phyloP scores from a whole-genome alignment of 129 eudicot genomes.

The Glebionis coronaria region DNA sequence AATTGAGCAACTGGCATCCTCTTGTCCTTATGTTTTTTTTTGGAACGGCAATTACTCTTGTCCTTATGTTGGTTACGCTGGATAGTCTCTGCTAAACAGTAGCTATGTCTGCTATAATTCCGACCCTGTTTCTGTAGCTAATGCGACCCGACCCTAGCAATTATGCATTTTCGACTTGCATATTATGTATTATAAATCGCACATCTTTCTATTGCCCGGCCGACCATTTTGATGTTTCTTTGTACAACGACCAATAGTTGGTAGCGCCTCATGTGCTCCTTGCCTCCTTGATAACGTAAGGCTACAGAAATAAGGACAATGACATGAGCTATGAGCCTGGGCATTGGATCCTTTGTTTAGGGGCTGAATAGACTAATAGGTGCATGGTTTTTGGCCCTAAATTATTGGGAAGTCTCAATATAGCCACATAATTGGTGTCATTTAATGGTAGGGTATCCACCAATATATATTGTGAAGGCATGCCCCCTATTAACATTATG shows the following conservation, averaged over 20 bases:
- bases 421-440: conserved; percentile 27
- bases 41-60: no score
- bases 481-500: conserved; percentile 22
- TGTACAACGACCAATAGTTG: neutral
- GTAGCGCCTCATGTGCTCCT: neutral
- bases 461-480: conserved; percentile 17
- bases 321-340: conserved; percentile 10
- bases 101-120: conserved; percentile 3
- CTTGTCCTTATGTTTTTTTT: conserved; percentile 12
- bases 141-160: neutral
- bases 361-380: neutral
- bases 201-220: neutral
- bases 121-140: neutral
- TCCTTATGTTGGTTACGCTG: conserved; percentile 3
- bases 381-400: conserved; percentile 17
- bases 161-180: neutral
- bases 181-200: neutral
- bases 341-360: conserved; percentile 21
- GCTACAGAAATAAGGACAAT: no score
- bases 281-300: neutral
- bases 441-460: conserved; percentile 29
- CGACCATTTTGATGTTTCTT: no score
- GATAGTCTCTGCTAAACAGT: conserved; percentile 4
- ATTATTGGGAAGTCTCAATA: conserved; percentile 5
- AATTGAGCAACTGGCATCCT: conserved; percentile 22